phyloP scores from a whole-genome alignment of 2,329 filamentous ascomycete genomes.

The Penicillium fuscoglaucum region DNA sequence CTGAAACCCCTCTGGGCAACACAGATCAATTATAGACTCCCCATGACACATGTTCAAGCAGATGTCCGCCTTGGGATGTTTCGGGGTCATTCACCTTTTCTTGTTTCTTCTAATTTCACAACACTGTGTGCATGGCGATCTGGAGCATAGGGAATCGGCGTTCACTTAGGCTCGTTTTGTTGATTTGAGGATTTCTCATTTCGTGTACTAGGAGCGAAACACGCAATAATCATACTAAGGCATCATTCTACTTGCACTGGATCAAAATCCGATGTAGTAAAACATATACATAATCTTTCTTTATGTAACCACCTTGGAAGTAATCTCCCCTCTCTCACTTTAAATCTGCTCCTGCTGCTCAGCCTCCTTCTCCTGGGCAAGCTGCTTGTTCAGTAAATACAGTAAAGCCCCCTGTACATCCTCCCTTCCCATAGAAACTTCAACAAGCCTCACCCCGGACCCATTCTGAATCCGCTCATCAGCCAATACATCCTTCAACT shows the following conservation, averaged over 20 bases:
- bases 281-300: neutral
- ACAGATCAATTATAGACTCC: conserved; percentile 18
- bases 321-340: neutral
- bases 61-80: conserved; percentile 15
- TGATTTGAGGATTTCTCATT: conserved; percentile 8
- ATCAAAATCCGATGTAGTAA: neutral
- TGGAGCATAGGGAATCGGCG: conserved; percentile 29
- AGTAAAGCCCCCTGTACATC: conserved; percentile 39
- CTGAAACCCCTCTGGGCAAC: neutral
- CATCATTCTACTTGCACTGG: conserved; percentile 3
- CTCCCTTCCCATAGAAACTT: conserved; percentile 44
- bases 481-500: conserved; percentile 45
- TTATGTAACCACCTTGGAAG: neutral
- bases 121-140: conserved; percentile 23
- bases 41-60: conserved; percentile 8
- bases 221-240: conserved; percentile 22
- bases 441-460: conserved; percentile 44
- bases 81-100: conserved; percentile 8
- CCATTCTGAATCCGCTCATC: conserved; percentile 40
- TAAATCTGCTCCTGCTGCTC: conserved; percentile 1
- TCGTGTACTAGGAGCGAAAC: conserved; percentile 15
- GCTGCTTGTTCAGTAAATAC: conserved; percentile 34
- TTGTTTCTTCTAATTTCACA: conserved; percentile 15
- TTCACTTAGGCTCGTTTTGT: conserved; percentile 15
- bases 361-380: conserved; percentile 28